These are phyloP conservation scores for Cutaneotrichosporon sp. DNA, from an alignment of 1,284 basidiomycete genomes.

Conservation along the genomic window DNA sequence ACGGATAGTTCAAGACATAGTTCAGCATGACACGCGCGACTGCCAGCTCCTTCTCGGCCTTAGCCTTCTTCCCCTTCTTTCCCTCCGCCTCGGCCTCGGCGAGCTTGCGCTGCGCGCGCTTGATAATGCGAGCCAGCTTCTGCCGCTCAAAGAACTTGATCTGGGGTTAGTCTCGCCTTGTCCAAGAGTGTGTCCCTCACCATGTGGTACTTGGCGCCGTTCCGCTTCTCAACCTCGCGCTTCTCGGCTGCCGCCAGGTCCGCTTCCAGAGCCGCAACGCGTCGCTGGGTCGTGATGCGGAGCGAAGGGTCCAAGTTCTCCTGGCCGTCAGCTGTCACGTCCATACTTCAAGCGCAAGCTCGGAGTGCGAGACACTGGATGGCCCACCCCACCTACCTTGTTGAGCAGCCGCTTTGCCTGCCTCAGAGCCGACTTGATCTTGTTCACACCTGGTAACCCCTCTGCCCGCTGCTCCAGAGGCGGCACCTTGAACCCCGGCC, in stretches of 20 bases:
- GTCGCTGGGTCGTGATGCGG: slow-evolving; percentile 68
- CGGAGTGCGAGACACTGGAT: no score
- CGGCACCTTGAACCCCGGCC: slow-evolving; percentile 12
- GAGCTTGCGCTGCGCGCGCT: slow-evolving; percentile 56
- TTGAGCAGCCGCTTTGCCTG: slow-evolving; percentile 68
- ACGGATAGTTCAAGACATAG: slow-evolving; percentile 64
- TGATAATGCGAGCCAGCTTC: slow-evolving; percentile 69
- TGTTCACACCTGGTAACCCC: slow-evolving; percentile 50
- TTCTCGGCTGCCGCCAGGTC: slow-evolving; percentile 64
- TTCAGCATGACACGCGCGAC: slow-evolving; percentile 70
- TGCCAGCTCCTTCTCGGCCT: slow-evolving; percentile 53
- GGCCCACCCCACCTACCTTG: slow-evolving; percentile 56
- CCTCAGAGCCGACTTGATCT: slow-evolving; percentile 70
- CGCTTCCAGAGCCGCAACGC: slow-evolving; percentile 65
- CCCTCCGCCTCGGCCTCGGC: slow-evolving; percentile 48
- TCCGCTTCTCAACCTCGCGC: slow-evolving; percentile 61
- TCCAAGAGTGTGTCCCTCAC: no score
- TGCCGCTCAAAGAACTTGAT: slow-evolving; percentile 85
- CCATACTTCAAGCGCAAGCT: no score
- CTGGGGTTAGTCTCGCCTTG: slow-evolving; percentile 18
- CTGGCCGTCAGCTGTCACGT: slow-evolving; percentile 45
- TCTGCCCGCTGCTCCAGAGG: slow-evolving; percentile 28
- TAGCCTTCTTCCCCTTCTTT: slow-evolving; percentile 40
- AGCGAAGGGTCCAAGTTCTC: slow-evolving; percentile 72
- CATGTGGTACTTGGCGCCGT: slow-evolving; percentile 73